These are phyloP conservation scores for Syncephalastrum contaminatum DNA, from an alignment of 371 early-diverging fungal genomes.

Conservation along the genomic window DNA sequence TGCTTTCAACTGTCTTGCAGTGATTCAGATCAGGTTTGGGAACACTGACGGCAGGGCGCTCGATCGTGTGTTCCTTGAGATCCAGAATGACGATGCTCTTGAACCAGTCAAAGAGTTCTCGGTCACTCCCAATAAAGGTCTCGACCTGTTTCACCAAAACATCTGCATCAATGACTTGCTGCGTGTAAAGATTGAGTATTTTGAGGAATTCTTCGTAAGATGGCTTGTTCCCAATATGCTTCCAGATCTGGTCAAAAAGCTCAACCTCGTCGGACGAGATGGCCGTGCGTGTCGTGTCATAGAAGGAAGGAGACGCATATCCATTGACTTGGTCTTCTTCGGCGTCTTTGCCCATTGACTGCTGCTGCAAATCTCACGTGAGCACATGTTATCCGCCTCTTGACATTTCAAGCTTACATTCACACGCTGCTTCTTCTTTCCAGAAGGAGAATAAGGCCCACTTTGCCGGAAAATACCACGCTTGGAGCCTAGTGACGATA, in stretches of 20 bases:
- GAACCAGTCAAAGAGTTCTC: conserved; percentile 89
- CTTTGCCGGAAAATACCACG: too few relatives aligned
- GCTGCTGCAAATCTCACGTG: too few relatives aligned
- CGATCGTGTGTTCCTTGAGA: conserved; percentile 45
- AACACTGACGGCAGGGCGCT: conserved; percentile 29
- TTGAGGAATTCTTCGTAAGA: conserved; percentile 95
- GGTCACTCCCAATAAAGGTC: conserved; percentile 68
- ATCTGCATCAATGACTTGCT: conserved; percentile 86
- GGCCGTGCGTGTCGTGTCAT: conserved; percentile 12
- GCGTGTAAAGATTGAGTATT: conserved; percentile 90
- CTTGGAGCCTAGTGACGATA: too few relatives aligned
- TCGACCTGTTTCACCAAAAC: conserved; percentile 80
- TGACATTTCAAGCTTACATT: too few relatives aligned
- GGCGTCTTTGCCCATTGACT: too few relatives aligned
- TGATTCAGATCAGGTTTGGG: conserved; percentile 58
- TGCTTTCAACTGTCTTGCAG: conserved; percentile 39
- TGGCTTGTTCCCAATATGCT: conserved; percentile 73
- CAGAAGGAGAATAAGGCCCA: conserved; percentile 3
- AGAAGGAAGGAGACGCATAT: conserved; percentile 11
- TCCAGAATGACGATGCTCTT: conserved; percentile 90
- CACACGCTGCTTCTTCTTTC: conserved; percentile 9
- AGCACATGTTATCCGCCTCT: too few relatives aligned
- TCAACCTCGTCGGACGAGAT: conserved; percentile 74
- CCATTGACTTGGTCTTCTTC: conserved; percentile 16
- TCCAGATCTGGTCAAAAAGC: conserved; percentile 87